A percentile compares a stretch with the other conserved stretches of the same genome.
phyloP scores from a whole-genome alignment of 768 basidiomycete genomes.

The Trametes elegans region DNA sequence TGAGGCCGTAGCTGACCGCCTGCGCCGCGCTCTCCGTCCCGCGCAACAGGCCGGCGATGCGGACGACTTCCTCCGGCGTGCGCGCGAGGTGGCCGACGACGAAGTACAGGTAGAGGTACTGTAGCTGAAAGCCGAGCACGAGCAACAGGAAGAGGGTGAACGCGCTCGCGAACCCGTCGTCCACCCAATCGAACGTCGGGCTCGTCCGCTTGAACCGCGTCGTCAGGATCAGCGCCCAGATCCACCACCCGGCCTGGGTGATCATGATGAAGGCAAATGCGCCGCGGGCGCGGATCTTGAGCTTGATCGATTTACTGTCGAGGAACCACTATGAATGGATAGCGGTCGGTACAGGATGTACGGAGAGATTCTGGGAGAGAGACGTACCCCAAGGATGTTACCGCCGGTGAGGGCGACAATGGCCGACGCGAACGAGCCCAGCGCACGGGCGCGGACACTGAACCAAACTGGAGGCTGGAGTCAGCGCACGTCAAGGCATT shows the following conservation, averaged over 20 bases:
- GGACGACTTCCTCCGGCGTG: conserved; percentile 10
- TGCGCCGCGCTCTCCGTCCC: conserved; percentile 12
- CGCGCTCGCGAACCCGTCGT: conserved; percentile 6
- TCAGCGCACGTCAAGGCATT: no score
- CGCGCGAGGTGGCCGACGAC: conserved; percentile 13
- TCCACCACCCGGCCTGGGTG: conserved; percentile 10
- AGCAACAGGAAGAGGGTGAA: conserved; percentile 14
- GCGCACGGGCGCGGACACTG: conserved; percentile 8
- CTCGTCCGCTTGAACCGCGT: conserved; percentile 9
- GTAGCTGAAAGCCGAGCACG: conserved; percentile 14
- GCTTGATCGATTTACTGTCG: neutral
- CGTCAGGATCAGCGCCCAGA: conserved; percentile 13
- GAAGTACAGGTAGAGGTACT: conserved; percentile 17
- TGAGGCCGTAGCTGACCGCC: conserved; percentile 13
- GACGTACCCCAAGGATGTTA: conserved; percentile 7
- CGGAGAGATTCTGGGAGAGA: neutral
- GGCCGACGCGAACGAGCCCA: conserved; percentile 7
- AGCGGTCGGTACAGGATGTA: neutral
- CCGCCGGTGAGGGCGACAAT: conserved; percentile 7
- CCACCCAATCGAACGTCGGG: conserved; percentile 12
- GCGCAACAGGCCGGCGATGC: conserved; percentile 10
- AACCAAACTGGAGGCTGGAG: neutral
- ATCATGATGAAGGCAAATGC: conserved; percentile 9
- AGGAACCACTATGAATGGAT: conserved; percentile 3
- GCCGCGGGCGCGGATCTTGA: conserved; percentile 6